Base-by-base conservation (phyloP, 2,329 filamentous ascomycete species). In the Talaromyces sp. region DNA sequence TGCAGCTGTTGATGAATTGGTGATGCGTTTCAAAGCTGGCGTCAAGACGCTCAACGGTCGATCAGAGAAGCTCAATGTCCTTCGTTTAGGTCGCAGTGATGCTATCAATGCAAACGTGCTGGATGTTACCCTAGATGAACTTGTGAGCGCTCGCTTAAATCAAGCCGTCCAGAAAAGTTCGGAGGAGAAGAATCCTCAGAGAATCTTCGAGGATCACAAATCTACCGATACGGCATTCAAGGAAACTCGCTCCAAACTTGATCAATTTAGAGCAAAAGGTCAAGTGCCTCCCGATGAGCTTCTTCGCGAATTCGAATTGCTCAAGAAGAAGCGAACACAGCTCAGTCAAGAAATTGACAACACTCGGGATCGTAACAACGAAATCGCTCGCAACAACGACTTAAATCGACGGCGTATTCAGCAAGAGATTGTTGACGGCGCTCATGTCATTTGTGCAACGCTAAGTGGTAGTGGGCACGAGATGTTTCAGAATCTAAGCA, bases 381-480 rank as follows among this genome's bases (percentile, higher is more conserved):
- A 90, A 3, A 88, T 88, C 31, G 89, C 88, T 17, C 90, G 95
- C 69, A 92, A 96, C 75, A 89, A 89, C 66, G 95, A 99, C 71
- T 87, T 99, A 72, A 90, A 90, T 67, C 87, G 92, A 63, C 90
- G 92, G 50, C 87, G 89, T 70, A 87, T 95, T 54, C 94, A 98
- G 77, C 93, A 98, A 76, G 89, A 95, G 70, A 91, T 99, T 63
- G 86, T 99, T 54, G 90, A 96, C 73, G 89, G 89, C 27, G 92
- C 95, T 1, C 92, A 99, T 78, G 90, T 99, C 61, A 87, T 99
- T 35, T 99, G 95, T 77, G 91, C 94, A 49, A 99, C 95, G 0
- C 87, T 99, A 59, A 97, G 93, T 76, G 95, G 94, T 72, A 94
- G 90, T 77, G 95, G 95, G 3, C 96, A 99, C 73, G 95, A 99